Conservation (phyloP, 176 grass and related monocot species). For the Eragrostis curvula region DNA sequence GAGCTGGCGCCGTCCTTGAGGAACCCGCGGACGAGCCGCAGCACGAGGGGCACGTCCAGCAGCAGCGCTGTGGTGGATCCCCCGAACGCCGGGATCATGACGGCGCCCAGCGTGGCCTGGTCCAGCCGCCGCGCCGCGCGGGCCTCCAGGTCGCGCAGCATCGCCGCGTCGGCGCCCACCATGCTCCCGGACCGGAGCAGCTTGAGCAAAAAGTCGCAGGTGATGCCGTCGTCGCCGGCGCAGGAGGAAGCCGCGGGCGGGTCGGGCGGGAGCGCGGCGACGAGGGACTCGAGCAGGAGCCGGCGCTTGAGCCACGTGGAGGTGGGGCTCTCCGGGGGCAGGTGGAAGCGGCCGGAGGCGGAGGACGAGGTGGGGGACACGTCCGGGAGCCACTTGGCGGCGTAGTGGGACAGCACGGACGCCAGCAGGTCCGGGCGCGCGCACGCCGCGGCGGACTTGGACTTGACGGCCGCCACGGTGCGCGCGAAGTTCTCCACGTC, state of each 20-base stretch:
- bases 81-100: slow-evolving; percentile 89
- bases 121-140: slow-evolving; percentile 77
- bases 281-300: slow-evolving; percentile 87
- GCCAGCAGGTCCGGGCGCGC: slow-evolving; percentile 71
- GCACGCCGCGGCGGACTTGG: slow-evolving; percentile 44
- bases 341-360: slow-evolving; percentile 54
- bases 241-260: background rate
- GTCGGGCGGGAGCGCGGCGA: slow-evolving; percentile 71
- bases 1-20: slow-evolving; percentile 39
- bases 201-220: slow-evolving; percentile 84
- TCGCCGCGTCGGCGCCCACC: slow-evolving; percentile 71
- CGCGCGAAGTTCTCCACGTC: slow-evolving; percentile 82
- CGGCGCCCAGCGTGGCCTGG: slow-evolving; percentile 74
- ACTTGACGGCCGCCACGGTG: slow-evolving; percentile 73
- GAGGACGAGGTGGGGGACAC: slow-evolving; percentile 52
- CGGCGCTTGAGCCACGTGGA: slow-evolving; percentile 84
- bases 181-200: slow-evolving; percentile 80
- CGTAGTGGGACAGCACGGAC: slow-evolving; percentile 84
- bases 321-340: slow-evolving; percentile 77
- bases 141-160: slow-evolving; percentile 75
- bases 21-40: slow-evolving; percentile 77
- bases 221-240: slow-evolving; percentile 48
- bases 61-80: slow-evolving; percentile 16
- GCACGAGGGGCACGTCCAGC: slow-evolving; percentile 83
- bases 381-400: slow-evolving; percentile 91